Percentiles rank a stretch among this genome's conserved stretches.
phyloP scores from a whole-genome alignment of 257 asterid genomes.

The Solanum ossicruentum region DNA sequence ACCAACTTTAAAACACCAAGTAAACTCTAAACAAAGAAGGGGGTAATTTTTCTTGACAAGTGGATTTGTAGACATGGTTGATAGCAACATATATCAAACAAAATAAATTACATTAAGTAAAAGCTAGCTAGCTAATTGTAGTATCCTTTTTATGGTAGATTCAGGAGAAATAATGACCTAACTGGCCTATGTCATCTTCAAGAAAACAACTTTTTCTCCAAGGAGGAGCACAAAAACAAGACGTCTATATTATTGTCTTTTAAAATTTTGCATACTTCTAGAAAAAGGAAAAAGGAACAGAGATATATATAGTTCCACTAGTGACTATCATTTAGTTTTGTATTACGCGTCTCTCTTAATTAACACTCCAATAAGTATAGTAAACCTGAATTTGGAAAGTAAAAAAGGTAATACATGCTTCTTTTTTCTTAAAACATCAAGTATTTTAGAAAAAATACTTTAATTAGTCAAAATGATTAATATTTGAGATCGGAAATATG shows the following conservation, averaged over 20 bases:
- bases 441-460: not conserved
- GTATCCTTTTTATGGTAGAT: not conserved
- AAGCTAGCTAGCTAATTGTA: not conserved
- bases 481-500: not conserved
- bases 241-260: not conserved
- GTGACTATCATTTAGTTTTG: not conserved
- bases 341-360: not conserved
- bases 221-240: not conserved
- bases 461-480: not conserved
- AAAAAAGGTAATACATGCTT: not conserved
- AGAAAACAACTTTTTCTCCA: not conserved
- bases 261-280: not conserved
- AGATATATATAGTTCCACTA: not conserved
- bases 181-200: not conserved
- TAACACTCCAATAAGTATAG: not conserved
- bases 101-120: not conserved
- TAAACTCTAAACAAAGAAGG: not conserved
- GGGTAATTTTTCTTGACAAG: not conserved
- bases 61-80: not conserved
- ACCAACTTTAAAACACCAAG: not conserved
- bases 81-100: not conserved
- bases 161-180: conserved; percentile 10
- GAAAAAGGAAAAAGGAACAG: too few species aligned
- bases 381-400: not conserved
- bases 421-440: not conserved